Evolutionary conservation across 495 filamentous ascomycete genomes (phyloP).

Genomic region (Astrothelium macrocarpum): DNA sequence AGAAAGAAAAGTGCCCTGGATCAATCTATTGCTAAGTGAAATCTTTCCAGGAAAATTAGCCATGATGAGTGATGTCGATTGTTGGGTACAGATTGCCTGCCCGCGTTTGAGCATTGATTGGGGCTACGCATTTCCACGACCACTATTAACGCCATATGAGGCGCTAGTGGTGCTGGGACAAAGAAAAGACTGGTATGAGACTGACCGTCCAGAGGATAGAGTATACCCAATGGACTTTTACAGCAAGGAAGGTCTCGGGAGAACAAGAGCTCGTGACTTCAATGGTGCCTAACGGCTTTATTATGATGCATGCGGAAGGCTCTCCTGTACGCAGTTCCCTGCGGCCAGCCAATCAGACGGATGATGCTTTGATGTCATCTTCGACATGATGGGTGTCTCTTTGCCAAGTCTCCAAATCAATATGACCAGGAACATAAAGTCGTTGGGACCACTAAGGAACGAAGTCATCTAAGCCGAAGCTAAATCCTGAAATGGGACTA

Average conservation of each 20-base stretch:
- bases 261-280: conserved; percentile 45
- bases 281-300: conserved; percentile 7
- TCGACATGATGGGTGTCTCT: too few species aligned
- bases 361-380: too few species aligned
- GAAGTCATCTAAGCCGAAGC: too few species aligned
- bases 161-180: conserved; percentile 77
- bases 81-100: conserved; percentile 97
- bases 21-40: conserved; percentile 79
- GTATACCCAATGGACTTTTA: conserved; percentile 99
- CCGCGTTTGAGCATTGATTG: conserved; percentile 93
- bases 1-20: conserved; percentile 58
- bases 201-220: conserved; percentile 12
- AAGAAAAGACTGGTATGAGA: conserved; percentile 40
- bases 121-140: conserved; percentile 90
- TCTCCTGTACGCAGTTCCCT: too few species aligned
- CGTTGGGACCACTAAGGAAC: too few species aligned
- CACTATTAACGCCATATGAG: conserved; percentile 88
- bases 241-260: conserved; percentile 79
- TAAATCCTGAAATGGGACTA: too few species aligned
- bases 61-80: conserved; percentile 85
- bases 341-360: too few species aligned
- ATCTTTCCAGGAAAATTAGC: conserved; percentile 94
- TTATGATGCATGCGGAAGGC: too few species aligned
- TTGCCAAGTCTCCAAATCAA: too few species aligned
- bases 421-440: too few species aligned